Base-by-base conservation (phyloP, 345 rosid genomes). In the Eucalyptus erythrocorys region DNA sequence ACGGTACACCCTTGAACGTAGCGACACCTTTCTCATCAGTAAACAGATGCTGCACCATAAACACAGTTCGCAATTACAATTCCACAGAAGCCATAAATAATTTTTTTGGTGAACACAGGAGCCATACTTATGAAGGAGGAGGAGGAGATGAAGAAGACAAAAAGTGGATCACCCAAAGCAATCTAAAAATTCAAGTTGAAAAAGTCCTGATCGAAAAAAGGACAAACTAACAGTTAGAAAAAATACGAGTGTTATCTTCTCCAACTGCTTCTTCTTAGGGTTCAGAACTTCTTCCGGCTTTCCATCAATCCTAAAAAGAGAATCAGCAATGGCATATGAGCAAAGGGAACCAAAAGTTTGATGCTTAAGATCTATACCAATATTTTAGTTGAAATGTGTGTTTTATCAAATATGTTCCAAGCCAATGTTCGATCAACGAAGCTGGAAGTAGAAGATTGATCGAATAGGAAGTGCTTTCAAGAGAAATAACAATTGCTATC, bases 211-310 rank as follows among this genome's bases (percentile, higher is more conserved):
- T 37, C 27, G 4, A 71, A 7, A 10, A 76, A 30, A 40, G 47
- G 84, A 76, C 40, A 40, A 76, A 76, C 30, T 21, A 76, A 87
- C 3, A 64, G 51, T 37, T 81, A 51, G 88, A 79, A 66, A 43
- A 85, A 64, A 21, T 96, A 97, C 99, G 91, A 95, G 99, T 86
- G 98, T 94, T 91, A 98, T 96, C 93, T 97, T 96, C 91, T 98
- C 99, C 90, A 98, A 91, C 91, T 96, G 98, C 95, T 96, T 97
- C 94, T 96, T 97, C 91, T 98, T 98, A 15, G 98, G 99, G 92
- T 98, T 98, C 88, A 96, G 92, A 68, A 96, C 95, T 81, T 95
- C 99, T 93, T 97, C 99, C n/a, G 99, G 96, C 95, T 96, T 97
- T 55, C 99, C 99, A 89, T 97, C 98, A 82, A 96, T 91, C 95